Evolutionary conservation across 345 rosid genomes (phyloP), one percentile per base, ranked within the genome.

Genomic region (Trapa incisa): DNA sequence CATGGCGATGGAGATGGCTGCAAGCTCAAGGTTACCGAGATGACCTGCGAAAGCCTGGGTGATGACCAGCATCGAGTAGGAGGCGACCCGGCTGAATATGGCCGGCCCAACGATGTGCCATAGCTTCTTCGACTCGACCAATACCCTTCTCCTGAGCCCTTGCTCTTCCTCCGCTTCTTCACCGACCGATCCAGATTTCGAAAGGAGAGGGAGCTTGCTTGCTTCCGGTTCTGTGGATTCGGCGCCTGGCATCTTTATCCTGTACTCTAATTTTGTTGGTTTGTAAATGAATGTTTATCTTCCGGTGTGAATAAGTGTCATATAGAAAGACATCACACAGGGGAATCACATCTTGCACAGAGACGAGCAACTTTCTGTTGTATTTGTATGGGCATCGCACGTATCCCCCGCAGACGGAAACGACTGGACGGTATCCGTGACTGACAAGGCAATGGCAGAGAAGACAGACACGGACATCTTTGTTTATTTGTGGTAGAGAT

Each of bases 41-140:
- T 91, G 97, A 48, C 99, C 99, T 11, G 97, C 97, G 53, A 87
- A 93, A 38, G 99, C 92, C 80, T 91, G 99, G 48, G 97, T 91
- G 61, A 94, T 91, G 71, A 94, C 80, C 37, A 93, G 67, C 92
- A 82, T 90, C n/a, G 97, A 83, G 56, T 84, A 86, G 37, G 97
- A 73, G 33, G 92, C 80, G 37, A 93, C 15, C 1, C 98, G 83
- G 79, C 85, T 83, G 66, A 91, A 85, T 63, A 93, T 87, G 14
- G 97, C 85, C 0, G 97, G 98, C 14, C 96, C 98, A 11, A 88
- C 95, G 52, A 91, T 81, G 38, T 83, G 72, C 98, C 98, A 93
- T 42, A 91, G 82, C 77, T 88, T 90, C 81, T 80, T 81, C 48
- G 98, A 88, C 76, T 93, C 98, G 16, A 79, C 65, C 88, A 84